phyloP scores from a whole-genome alignment of 306 rosid species.

The Arachis stenosperma region DNA sequence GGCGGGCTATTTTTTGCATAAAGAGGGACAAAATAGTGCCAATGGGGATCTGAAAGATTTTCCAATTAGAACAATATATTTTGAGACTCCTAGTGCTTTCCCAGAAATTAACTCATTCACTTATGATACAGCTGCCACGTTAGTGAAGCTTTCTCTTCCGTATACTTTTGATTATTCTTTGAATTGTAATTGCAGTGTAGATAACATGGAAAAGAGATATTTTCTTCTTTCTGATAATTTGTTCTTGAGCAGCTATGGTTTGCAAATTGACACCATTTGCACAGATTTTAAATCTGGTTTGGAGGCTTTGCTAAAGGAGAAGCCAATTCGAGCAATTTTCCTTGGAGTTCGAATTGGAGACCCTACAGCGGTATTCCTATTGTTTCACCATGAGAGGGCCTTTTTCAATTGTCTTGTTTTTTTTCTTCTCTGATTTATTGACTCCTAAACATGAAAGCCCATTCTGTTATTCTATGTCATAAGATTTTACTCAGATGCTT shows the following conservation, averaged over 20 bases:
- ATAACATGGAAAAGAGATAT: slow-evolving; percentile 12
- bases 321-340: slow-evolving; percentile 87
- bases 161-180: slow-evolving; percentile 18
- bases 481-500: slow-evolving; percentile 27
- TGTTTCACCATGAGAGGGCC: slow-evolving; percentile 23
- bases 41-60: slow-evolving; percentile 60
- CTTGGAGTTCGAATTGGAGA: slow-evolving; percentile 98
- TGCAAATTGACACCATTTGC: slow-evolving; percentile 82
- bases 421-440: no score
- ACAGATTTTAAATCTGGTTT: slow-evolving; percentile 90
- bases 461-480: slow-evolving; percentile 20
- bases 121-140: slow-evolving; percentile 70
- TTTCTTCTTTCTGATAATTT: slow-evolving; percentile 27
- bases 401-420: slow-evolving; percentile 14
- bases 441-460: not conserved
- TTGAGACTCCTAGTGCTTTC: slow-evolving; percentile 79
- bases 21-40: slow-evolving; percentile 60
- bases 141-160: slow-evolving; percentile 48
- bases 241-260: slow-evolving; percentile 72
- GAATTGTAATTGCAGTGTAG: slow-evolving; percentile 21
- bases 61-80: slow-evolving; percentile 88
- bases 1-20: slow-evolving; percentile 89
- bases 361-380: slow-evolving; percentile 88
- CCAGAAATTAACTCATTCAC: slow-evolving; percentile 89
- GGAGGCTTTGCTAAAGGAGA: slow-evolving; percentile 77